These are phyloP conservation scores for Chaetomium fimeti DNA, from an alignment of 495 filamentous ascomycete genomes.

Conservation along the genomic window DNA sequence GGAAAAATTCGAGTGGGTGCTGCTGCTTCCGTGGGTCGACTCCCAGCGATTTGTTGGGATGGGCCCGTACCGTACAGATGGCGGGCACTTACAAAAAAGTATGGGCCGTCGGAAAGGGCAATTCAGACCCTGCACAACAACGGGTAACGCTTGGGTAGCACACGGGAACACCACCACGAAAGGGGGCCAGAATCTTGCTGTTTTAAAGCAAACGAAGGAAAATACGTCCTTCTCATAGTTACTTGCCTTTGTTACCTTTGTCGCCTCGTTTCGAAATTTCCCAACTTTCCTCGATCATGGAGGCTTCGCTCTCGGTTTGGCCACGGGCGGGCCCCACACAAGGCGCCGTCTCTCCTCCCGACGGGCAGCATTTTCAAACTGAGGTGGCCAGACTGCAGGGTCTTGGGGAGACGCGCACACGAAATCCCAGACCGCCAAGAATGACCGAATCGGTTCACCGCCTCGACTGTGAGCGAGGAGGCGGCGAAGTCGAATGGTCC, in stretches of 20 bases:
- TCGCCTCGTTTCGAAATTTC: neutral
- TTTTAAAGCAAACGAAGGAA: neutral
- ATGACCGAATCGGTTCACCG: slow-evolving; percentile 4
- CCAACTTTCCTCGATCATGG: neutral
- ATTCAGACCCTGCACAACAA: neutral
- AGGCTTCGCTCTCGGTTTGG: slow-evolving; percentile 7
- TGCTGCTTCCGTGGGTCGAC: slow-evolving; percentile 30
- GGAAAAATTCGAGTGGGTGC: slow-evolving; percentile 24
- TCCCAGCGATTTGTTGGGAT: slow-evolving; percentile 33
- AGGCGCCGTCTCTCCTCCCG: neutral
- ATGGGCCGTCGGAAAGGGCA: neutral
- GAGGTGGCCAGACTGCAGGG: neutral
- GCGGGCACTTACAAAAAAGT: slow-evolving; percentile 1
- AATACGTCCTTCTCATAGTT: too few relatives aligned
- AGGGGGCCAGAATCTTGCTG: neutral
- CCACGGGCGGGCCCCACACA: slow-evolving; percentile 2
- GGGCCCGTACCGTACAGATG: neutral
- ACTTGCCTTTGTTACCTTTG: neutral
- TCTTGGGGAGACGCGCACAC: too few relatives aligned
- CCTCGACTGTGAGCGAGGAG: neutral
- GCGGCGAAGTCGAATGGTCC: neutral
- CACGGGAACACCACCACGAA: neutral
- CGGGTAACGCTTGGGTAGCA: neutral
- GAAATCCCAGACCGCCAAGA: slow-evolving; percentile 2
- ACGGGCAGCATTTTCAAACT: neutral